phyloP scores from a whole-genome alignment of 768 basidiomycete species.

The Lactifluus pinguis region DNA sequence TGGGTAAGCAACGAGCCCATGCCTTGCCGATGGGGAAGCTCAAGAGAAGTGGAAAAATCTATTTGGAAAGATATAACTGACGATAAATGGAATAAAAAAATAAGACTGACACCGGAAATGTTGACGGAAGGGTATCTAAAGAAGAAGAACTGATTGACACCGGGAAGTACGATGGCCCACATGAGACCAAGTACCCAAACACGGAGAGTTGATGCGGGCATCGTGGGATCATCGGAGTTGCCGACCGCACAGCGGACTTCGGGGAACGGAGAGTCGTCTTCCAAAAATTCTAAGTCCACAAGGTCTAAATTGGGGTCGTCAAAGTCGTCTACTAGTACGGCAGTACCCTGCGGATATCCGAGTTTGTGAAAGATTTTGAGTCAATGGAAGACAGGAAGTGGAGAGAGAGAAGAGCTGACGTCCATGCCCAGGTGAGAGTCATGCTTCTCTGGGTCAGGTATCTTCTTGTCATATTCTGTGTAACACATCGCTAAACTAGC shows the following conservation, averaged over 20 bases:
- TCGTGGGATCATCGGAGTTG: constrained; percentile 38
- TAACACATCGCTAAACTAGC: constrained; percentile 14
- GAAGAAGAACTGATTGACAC: constrained; percentile 74
- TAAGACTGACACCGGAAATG: constrained; percentile 22
- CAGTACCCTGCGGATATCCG: background rate
- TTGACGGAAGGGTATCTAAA: constrained; percentile 50
- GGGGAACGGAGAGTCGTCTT: constrained; percentile 45
- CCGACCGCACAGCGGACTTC: constrained; percentile 45
- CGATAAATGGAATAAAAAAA: background rate
- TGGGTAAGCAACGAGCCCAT: constrained; percentile 48
- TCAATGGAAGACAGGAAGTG: background rate
- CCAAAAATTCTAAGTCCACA: constrained; percentile 21
- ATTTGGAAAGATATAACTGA: background rate
- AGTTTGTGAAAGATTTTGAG: background rate
- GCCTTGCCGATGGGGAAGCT: constrained; percentile 55
- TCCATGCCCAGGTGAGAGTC: background rate
- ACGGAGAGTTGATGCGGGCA: constrained; percentile 31
- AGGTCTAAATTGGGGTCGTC: constrained; percentile 31
- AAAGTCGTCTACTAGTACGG: constrained; percentile 22
- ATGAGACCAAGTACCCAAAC: constrained; percentile 31
- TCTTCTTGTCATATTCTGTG: constrained; percentile 20
- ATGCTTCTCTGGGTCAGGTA: constrained; percentile 18
- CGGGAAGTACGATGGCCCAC: constrained; percentile 54
- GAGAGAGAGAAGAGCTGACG: background rate
- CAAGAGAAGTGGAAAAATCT: constrained; percentile 38